Evolutionary conservation across 2,329 filamentous ascomycete genomes (phyloP).

Genomic region (Fusarium globosum): DNA sequence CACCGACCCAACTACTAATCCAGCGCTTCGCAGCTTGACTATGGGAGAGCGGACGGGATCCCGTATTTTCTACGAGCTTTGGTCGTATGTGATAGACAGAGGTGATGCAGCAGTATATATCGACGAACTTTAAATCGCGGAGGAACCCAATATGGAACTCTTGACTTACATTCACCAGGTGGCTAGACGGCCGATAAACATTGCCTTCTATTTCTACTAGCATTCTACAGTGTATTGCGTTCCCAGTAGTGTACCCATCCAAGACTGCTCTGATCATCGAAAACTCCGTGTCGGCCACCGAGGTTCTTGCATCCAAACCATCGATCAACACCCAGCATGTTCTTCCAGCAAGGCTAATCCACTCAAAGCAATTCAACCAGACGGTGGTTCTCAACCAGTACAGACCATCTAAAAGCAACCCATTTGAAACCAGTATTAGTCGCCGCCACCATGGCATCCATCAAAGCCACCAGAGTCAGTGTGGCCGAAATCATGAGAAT

Average conservation of each 20-base stretch:
- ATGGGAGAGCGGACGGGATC: background rate
- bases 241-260: background rate
- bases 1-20: constrained; percentile 1
- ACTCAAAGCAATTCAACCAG: background rate
- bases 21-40: background rate
- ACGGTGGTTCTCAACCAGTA: background rate
- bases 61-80: background rate
- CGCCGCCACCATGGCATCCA: background rate
- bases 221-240: background rate
- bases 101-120: background rate
- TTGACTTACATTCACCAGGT: background rate
- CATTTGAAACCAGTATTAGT: background rate
- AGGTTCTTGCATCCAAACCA: background rate
- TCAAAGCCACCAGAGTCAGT: background rate
- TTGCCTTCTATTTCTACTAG: background rate
- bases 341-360: background rate
- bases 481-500: background rate
- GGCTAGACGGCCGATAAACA: background rate
- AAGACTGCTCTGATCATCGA: background rate
- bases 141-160: background rate
- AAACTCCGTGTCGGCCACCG: background rate
- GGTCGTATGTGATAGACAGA: accelerated
- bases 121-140: accelerated
- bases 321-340: accelerated
- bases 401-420: background rate